Percentiles rank a stretch among this genome's conserved stretches.
Evolutionary conservation across 495 filamentous ascomycete species (phyloP).

Genomic region (Aspergillus egyptiacus): DNA sequence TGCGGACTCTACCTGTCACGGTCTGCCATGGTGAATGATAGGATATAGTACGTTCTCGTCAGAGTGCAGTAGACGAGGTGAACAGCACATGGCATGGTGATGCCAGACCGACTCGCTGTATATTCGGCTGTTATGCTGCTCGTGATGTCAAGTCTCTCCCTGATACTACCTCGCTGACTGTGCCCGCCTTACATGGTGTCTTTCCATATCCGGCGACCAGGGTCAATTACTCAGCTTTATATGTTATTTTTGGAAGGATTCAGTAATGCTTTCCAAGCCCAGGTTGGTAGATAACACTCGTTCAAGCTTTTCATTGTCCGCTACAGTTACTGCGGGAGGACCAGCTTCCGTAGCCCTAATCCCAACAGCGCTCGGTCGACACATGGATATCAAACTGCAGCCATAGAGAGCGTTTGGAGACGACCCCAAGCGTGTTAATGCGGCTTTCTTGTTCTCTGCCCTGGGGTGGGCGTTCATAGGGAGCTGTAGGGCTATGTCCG

Average conservation of each 20-base stretch:
- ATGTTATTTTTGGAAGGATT: neutral
- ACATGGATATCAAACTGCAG: too few relatives aligned
- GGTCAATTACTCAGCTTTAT: neutral
- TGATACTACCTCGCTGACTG: neutral
- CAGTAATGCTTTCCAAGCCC: neutral
- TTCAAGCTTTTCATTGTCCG: too few relatives aligned
- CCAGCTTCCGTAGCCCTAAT: conserved; percentile 16
- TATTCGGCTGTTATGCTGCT: too few relatives aligned
- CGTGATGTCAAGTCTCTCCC: neutral
- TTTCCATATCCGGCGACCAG: neutral
- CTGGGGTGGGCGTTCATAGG: conserved; percentile 26
- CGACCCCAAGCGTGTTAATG: too few relatives aligned
- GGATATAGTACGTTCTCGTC: neutral
- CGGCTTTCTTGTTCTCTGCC: too few relatives aligned
- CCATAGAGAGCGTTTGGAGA: too few relatives aligned
- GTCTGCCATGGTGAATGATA: neutral
- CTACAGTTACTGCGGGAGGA: too few relatives aligned
- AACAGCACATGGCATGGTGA: too few relatives aligned
- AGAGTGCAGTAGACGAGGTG: too few relatives aligned
- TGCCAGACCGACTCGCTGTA: too few relatives aligned
- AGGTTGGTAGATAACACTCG: too few relatives aligned
- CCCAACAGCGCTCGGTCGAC: conserved; percentile 22
- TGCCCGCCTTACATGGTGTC: neutral
- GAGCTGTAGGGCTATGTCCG: conserved; percentile 21
- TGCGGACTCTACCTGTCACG: neutral